Percentiles rank a stretch among this genome's conserved stretches.
phyloP scores from a whole-genome alignment of 208 protist genomes.

The Kentomonas sorsogonicus region DNA sequence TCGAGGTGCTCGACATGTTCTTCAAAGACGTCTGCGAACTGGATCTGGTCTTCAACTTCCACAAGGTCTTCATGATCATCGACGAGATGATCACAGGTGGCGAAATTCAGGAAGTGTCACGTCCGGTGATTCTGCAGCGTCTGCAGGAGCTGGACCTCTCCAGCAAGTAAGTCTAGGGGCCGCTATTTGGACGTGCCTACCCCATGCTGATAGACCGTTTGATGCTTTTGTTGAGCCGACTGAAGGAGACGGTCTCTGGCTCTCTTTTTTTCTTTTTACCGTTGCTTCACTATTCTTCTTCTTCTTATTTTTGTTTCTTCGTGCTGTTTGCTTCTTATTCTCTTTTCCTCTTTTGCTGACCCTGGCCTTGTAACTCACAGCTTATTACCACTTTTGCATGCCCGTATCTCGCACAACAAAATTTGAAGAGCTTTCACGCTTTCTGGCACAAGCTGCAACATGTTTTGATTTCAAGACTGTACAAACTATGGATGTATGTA shows the following conservation, averaged over 20 bases:
- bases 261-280: too few species aligned
- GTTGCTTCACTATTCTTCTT: conserved; percentile 3
- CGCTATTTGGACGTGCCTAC: too few species aligned
- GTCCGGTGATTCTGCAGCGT: conserved; percentile 88
- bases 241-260: too few species aligned
- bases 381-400: not conserved
- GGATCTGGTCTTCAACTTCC: conserved; percentile 99
- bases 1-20: conserved; percentile 98
- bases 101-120: conserved; percentile 97
- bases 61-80: conserved; percentile 98
- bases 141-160: conserved; percentile 91
- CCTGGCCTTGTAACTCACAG: not conserved
- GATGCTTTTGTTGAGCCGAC: too few species aligned
- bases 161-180: conserved; percentile 53
- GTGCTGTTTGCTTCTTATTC: too few species aligned
- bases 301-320: conserved; percentile 2
- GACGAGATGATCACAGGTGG: conserved; percentile 98
- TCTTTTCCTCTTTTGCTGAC: conserved; percentile 8
- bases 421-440: too few species aligned
- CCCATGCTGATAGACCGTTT: too few species aligned
- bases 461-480: too few species aligned
- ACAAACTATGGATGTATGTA: too few species aligned
- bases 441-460: too few species aligned
- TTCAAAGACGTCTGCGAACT: conserved; percentile 99
- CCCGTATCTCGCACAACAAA: too few species aligned